These are phyloP conservation scores for Reticulascus tulasneorum DNA, from an alignment of 2,329 filamentous ascomycete species.

Conservation along the genomic window DNA sequence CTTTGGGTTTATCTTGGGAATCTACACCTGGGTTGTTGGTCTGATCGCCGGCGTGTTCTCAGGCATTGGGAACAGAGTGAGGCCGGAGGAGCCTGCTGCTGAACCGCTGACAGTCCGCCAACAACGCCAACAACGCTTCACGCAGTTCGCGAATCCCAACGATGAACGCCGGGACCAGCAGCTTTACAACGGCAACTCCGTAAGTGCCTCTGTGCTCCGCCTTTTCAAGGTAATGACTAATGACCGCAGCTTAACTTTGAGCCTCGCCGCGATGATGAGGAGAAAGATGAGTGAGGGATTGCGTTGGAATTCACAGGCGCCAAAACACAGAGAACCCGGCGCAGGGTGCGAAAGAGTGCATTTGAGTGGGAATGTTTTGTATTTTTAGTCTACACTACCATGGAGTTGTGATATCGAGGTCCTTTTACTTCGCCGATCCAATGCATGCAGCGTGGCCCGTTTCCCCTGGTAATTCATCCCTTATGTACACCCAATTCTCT, in stretches of 20 bases:
- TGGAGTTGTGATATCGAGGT: no score
- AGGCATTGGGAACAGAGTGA: slow-evolving; percentile 17
- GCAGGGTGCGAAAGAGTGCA: no score
- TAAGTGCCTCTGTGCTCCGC: slow-evolving; percentile 36
- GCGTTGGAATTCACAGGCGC: no score
- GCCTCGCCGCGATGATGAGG: slow-evolving; percentile 58
- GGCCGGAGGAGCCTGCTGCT: slow-evolving; percentile 2
- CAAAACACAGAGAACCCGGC: no score
- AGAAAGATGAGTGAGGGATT: slow-evolving; percentile 24
- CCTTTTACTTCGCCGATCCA: slow-evolving; percentile 1
- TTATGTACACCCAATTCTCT: no score
- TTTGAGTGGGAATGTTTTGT: slow-evolving; percentile 11
- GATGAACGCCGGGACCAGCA: slow-evolving; percentile 58
- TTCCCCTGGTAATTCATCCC: no score
- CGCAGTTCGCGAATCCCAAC: slow-evolving; percentile 45
- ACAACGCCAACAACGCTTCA: slow-evolving; percentile 18
- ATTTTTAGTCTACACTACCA: no score
- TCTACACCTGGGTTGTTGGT: slow-evolving; percentile 31
- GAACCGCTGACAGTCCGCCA: slow-evolving; percentile 22
- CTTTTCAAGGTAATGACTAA: slow-evolving; percentile 20
- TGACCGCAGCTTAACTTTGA: slow-evolving; percentile 60
- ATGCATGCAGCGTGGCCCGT: neutral
- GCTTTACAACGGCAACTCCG: slow-evolving; percentile 89
- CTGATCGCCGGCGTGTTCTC: slow-evolving; percentile 24
- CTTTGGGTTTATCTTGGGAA: slow-evolving; percentile 9